Evolutionary conservation across 225 moss, liverwort and hornwort species (phyloP).

Genomic region (Marchantia paleacea): DNA sequence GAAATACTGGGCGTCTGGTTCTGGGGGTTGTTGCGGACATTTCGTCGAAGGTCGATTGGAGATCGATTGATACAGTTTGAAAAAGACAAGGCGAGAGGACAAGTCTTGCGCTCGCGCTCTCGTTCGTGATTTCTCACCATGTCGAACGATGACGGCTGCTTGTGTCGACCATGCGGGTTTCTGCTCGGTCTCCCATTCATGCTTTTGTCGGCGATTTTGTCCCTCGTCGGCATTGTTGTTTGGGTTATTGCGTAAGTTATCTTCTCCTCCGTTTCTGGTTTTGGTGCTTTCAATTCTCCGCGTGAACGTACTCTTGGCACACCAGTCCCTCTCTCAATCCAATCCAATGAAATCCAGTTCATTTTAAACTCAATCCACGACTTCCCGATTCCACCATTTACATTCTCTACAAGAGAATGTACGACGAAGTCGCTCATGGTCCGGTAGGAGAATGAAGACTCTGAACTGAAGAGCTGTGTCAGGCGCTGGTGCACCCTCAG

Average conservation of each 20-base stretch:
- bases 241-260: constrained; percentile 85
- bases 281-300: neutral
- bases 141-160: constrained; percentile 36
- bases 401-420: neutral
- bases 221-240: constrained; percentile 64
- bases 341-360: neutral
- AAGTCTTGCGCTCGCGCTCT: too few relatives aligned
- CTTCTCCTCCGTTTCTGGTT: neutral
- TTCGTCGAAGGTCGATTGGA: too few relatives aligned
- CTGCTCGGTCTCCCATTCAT: constrained; percentile 80
- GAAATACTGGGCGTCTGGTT: too few relatives aligned
- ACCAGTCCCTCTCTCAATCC: neutral
- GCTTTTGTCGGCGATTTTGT: constrained; percentile 69
- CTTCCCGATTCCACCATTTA: neutral
- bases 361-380: neutral
- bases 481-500: neutral
- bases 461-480: neutral
- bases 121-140: constrained; percentile 16
- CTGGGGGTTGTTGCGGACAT: too few relatives aligned
- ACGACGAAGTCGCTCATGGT: neutral
- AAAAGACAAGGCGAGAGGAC: too few relatives aligned
- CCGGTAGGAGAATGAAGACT: neutral
- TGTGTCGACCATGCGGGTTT: constrained; percentile 81
- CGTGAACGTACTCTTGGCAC: too few relatives aligned
- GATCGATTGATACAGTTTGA: too few relatives aligned